A percentile compares a stretch with the other conserved stretches of the same genome.
These are phyloP conservation scores for Astrothelium macrocarpum DNA, from an alignment of 495 filamentous ascomycete species.

Conservation along the genomic window DNA sequence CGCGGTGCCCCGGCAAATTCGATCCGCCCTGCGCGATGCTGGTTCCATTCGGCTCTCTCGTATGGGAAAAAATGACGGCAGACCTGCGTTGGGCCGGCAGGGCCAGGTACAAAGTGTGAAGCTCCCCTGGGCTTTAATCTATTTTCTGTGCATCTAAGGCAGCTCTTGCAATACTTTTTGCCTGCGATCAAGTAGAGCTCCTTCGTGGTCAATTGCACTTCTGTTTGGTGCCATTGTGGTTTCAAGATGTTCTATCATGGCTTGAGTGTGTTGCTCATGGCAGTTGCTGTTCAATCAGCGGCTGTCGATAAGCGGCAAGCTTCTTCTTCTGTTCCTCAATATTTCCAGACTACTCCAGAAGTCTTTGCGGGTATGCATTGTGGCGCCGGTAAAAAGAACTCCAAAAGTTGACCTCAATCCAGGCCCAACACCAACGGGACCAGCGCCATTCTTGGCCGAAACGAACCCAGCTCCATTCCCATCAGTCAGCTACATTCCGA, in stretches of 20 bases:
- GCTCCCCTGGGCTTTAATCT: neutral
- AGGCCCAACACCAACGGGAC: slow-evolving; percentile 50
- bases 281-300: neutral
- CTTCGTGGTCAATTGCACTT: neutral
- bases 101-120: slow-evolving; percentile 1
- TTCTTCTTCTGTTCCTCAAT: slow-evolving; percentile 36
- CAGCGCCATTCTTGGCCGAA: slow-evolving; percentile 46
- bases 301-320: neutral
- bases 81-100: neutral
- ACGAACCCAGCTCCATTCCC: slow-evolving; percentile 44
- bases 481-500: slow-evolving; percentile 42
- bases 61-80: slow-evolving; percentile 4
- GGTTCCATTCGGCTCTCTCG: neutral
- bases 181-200: neutral
- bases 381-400: slow-evolving; percentile 1
- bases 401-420: slow-evolving; percentile 19
- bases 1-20: neutral
- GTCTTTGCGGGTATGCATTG: slow-evolving; percentile 23
- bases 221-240: neutral
- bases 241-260: neutral
- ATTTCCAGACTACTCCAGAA: slow-evolving; percentile 45
- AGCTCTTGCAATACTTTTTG: neutral
- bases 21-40: neutral
- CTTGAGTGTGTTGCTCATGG: neutral
- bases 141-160: neutral